phyloP scores from a whole-genome alignment of 1,284 basidiomycete species.

The Trametes sp. region DNA sequence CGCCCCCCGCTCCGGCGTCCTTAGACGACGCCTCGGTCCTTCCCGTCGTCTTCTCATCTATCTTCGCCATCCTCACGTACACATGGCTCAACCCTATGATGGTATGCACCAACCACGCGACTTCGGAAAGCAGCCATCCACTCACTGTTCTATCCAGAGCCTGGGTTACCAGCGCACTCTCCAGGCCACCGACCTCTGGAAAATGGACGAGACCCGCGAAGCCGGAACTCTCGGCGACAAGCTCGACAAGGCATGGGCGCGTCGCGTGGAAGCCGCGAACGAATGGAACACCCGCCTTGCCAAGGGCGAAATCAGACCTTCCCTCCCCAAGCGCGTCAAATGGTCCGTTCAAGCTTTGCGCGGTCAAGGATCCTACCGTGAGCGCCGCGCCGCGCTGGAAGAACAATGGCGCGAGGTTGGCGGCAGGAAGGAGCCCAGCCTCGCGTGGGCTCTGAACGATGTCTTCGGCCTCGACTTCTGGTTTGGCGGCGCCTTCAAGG shows the following conservation, averaged over 20 bases:
- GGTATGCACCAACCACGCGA: slow-evolving; percentile 44
- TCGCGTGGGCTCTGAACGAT: slow-evolving; percentile 77
- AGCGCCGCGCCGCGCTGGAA: slow-evolving; percentile 49
- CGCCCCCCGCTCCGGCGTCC: slow-evolving; percentile 61
- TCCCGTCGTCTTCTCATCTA: slow-evolving; percentile 63
- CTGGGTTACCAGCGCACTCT: slow-evolving; percentile 75
- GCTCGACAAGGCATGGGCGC: slow-evolving; percentile 58
- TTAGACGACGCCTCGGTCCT: slow-evolving; percentile 68
- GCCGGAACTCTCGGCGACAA: slow-evolving; percentile 57
- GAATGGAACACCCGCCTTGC: slow-evolving; percentile 62
- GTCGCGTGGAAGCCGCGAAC: slow-evolving; percentile 53
- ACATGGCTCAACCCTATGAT: slow-evolving; percentile 77
- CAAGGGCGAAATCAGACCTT: slow-evolving; percentile 55
- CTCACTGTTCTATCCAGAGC: slow-evolving; percentile 41
- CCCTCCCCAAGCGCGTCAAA: slow-evolving; percentile 43
- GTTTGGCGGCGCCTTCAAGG: slow-evolving; percentile 68
- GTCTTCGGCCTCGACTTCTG: slow-evolving; percentile 75
- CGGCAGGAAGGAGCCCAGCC: slow-evolving; percentile 59
- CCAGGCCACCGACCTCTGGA: slow-evolving; percentile 79
- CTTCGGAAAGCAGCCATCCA: background rate
- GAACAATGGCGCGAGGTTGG: slow-evolving; percentile 57
- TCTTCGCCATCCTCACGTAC: slow-evolving; percentile 67
- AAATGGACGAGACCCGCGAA: slow-evolving; percentile 63
- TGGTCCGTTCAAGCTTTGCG: slow-evolving; percentile 56
- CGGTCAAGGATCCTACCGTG: slow-evolving; percentile 35